Percentiles rank a stretch among this genome's conserved stretches.
These are phyloP conservation scores for Kwoniella europaea DNA, from an alignment of 768 basidiomycete species.

Conservation along the genomic window DNA sequence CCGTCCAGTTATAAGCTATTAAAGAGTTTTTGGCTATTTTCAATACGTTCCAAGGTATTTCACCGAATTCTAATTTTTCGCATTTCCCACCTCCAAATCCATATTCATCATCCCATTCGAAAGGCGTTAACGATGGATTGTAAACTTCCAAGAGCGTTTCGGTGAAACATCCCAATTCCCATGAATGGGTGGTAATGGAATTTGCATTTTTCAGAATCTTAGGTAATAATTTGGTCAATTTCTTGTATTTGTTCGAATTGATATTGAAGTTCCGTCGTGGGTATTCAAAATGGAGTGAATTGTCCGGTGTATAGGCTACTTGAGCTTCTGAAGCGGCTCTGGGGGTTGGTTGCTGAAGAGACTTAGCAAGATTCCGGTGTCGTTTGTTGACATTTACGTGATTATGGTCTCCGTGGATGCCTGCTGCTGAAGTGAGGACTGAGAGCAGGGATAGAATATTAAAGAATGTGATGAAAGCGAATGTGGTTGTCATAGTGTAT, in stretches of 20 bases:
- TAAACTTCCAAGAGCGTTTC: constrained; percentile 25
- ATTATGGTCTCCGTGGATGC: neutral
- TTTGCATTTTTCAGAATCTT: constrained; percentile 20
- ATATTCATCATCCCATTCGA: constrained; percentile 14
- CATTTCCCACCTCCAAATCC: neutral
- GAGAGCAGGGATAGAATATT: neutral
- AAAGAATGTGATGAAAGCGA: neutral
- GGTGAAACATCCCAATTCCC: constrained; percentile 27
- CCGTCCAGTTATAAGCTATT: constrained; percentile 21
- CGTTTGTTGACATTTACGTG: neutral
- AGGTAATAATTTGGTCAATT: constrained; percentile 16
- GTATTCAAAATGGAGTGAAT: neutral
- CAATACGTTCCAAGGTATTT: constrained; percentile 18
- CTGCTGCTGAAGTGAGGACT: neutral
- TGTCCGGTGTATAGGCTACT: neutral
- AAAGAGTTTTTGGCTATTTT: constrained; percentile 7
- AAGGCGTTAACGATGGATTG: constrained; percentile 21
- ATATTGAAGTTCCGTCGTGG: constrained; percentile 7
- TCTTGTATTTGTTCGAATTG: constrained; percentile 13
- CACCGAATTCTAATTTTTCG: neutral
- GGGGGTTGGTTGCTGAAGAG: neutral
- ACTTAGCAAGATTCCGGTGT: neutral
- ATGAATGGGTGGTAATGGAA: constrained; percentile 23
- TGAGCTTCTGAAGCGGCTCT: neutral
- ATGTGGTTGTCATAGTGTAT: neutral